phyloP scores from a whole-genome alignment of 108 stramenopile genomes.

The Discostella pseudostelligera region DNA sequence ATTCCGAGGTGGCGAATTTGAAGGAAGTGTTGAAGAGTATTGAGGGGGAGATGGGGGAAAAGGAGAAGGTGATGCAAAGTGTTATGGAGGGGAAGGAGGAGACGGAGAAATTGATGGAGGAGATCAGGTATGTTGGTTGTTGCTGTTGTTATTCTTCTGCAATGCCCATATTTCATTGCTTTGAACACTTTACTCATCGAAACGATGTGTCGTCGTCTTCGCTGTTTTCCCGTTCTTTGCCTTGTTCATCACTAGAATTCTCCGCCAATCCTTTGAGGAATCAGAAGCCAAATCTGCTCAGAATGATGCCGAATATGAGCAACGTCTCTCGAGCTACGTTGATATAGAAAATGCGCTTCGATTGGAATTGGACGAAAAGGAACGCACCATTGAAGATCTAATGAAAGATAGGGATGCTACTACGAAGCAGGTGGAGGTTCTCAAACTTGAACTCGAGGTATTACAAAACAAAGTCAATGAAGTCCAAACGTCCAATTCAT shows the following conservation, averaged over 20 bases:
- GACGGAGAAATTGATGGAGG: conserved; percentile 32
- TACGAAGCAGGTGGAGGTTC: conserved; percentile 24
- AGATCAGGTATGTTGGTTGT: conserved; percentile 27
- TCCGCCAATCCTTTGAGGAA: conserved; percentile 21
- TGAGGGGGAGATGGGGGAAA: conserved; percentile 32
- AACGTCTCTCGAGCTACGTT: conserved; percentile 18
- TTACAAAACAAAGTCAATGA: conserved; percentile 24
- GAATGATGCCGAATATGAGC: conserved; percentile 18
- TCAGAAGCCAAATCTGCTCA: conserved; percentile 22
- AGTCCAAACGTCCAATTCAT: conserved; percentile 14
- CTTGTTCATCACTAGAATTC: conserved; percentile 20
- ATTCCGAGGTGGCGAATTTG: conserved; percentile 42
- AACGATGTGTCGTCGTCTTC: neutral
- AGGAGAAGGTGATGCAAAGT: conserved; percentile 16
- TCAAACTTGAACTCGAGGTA: conserved; percentile 28
- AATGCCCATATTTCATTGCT: neutral
- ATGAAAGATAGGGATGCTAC: conserved; percentile 18
- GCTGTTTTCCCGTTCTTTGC: neutral
- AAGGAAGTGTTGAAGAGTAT: conserved; percentile 26
- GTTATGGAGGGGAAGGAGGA: conserved; percentile 21
- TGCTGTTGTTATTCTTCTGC: neutral
- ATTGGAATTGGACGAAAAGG: conserved; percentile 22
- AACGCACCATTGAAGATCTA: conserved; percentile 19
- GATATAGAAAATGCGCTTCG: conserved; percentile 27
- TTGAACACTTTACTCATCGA: neutral